phyloP scores from a whole-genome alignment of 352 stramenopile genomes.

The Pythium coloratum region DNA sequence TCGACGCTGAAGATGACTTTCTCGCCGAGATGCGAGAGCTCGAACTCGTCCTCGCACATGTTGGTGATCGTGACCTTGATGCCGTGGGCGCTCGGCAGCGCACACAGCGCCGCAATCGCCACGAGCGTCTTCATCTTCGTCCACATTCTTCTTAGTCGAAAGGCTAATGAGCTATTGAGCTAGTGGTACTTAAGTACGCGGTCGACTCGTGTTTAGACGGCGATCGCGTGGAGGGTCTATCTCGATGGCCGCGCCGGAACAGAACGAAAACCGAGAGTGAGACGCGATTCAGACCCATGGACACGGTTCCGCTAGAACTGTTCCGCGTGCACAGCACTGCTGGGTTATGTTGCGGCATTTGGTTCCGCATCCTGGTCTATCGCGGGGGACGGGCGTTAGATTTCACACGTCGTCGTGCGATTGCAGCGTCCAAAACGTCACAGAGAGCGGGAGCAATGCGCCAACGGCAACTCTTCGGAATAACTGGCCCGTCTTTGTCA shows the following conservation, averaged over 20 bases:
- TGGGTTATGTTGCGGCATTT: not conserved
- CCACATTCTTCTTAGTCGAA: constrained; percentile 13
- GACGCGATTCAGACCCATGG: not conserved
- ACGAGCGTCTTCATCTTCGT: constrained; percentile 12
- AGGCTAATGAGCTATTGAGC: not conserved
- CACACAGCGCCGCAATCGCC: constrained; percentile 10
- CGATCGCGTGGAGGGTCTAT: not conserved
- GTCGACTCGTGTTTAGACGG: not conserved
- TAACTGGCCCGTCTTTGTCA: not conserved
- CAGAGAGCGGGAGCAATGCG: constrained; percentile 3
- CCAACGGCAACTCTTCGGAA: constrained; percentile 2
- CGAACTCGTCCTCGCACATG: constrained; percentile 25
- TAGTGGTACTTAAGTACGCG: constrained; percentile 15
- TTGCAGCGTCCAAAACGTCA: not conserved
- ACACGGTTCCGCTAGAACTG: constrained; percentile 3
- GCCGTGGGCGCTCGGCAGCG: constrained; percentile 1
- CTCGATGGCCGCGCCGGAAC: not conserved
- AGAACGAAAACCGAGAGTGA: constrained; percentile 20
- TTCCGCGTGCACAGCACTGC: constrained; percentile 4
- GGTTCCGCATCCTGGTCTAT: not conserved
- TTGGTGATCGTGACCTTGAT: constrained; percentile 26
- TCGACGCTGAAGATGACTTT: constrained; percentile 16
- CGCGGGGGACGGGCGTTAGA: not conserved
- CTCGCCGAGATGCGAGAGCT: constrained; percentile 24
- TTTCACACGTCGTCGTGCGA: constrained; percentile 6